Conservation (phyloP, 108 stramenopile genomes). For the Schizochytrium sp. region DNA sequence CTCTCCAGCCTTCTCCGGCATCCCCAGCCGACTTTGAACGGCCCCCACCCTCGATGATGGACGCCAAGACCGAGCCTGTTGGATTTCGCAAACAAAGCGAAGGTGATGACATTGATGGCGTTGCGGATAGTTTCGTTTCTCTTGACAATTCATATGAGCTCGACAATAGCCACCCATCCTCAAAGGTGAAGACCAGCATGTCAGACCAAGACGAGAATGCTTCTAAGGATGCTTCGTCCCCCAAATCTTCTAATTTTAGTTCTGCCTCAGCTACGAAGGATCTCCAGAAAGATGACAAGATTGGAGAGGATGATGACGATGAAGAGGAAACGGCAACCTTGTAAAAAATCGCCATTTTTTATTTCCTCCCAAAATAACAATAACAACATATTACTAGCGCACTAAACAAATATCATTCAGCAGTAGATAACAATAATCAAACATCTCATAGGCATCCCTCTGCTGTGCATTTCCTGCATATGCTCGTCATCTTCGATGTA, state of each 20-base stretch:
- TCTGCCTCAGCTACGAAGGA: neutral
- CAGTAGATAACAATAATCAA: too few relatives aligned
- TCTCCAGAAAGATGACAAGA: neutral
- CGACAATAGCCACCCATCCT: too few relatives aligned
- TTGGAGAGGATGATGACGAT: neutral
- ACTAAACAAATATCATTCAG: too few relatives aligned
- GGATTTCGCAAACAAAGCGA: neutral
- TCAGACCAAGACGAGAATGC: too few relatives aligned
- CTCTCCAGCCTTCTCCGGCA: neutral
- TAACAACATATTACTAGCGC: neutral
- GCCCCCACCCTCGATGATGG: neutral
- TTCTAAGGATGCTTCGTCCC: too few relatives aligned
- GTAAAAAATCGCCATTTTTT: neutral
- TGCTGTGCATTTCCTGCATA: too few relatives aligned
- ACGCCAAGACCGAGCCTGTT: neutral
- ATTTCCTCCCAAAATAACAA: neutral
- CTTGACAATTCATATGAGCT: too few relatives aligned
- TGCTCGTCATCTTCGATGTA: too few relatives aligned
- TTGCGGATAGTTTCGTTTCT: too few relatives aligned
- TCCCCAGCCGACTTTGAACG: conserved; percentile 27
- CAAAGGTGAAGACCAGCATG: too few relatives aligned
- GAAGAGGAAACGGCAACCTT: conserved; percentile 22
- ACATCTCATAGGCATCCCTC: too few relatives aligned
- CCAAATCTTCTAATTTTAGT: too few relatives aligned
- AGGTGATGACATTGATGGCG: neutral